Evolutionary conservation across 169 alveolate genomes (phyloP), one percentile per base, ranked within the genome.

Genomic region (Plasmodium ovale): DNA sequence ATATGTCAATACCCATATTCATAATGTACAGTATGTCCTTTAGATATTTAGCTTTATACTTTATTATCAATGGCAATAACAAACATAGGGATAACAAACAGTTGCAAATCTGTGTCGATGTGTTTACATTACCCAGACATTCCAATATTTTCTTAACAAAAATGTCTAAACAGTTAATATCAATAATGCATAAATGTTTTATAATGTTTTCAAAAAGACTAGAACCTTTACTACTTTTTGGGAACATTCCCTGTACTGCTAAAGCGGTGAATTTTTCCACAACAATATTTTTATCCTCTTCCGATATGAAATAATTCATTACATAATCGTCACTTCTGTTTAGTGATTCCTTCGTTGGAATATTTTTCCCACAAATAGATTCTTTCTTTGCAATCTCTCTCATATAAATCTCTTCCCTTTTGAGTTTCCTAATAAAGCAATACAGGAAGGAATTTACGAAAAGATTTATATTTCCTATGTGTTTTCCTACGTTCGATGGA

Each of bases 161-260:
- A 31, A 51, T 67, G 35, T 79, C 89, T 58, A 79, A 69, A 25
- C 89, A 65, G 29, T 79, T 79, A 21, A 79, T 67, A 49, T 79
- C 89, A 67, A 79, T 56, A 6, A 67, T 39, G 29, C 89, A 79
- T 64, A 79, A 33, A 16, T 79, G 89, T 49, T 79, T 79, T 79
- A 79, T 56, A 25, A 79, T 79, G 31, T 79, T 79, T 79, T 79
- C 89, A 70, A 79, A 79, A 23, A 79, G 59, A 42, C 89, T 79
- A 31, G 49, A 42, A 23, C 89, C 89, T 56, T 79, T 79, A 70
- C 16, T 79, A 16, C 60, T 64, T 51, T 79, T 79, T 14, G 89
- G 89, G 31, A 65, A 79, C 89, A 79, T 79, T 6, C 89, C 89
- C 29, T 79, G 89, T 9, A 79, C 51, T 2, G 82, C 89, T 65